phyloP scores from a whole-genome alignment of 805 yeast species.

The Candida loeiensis region DNA sequence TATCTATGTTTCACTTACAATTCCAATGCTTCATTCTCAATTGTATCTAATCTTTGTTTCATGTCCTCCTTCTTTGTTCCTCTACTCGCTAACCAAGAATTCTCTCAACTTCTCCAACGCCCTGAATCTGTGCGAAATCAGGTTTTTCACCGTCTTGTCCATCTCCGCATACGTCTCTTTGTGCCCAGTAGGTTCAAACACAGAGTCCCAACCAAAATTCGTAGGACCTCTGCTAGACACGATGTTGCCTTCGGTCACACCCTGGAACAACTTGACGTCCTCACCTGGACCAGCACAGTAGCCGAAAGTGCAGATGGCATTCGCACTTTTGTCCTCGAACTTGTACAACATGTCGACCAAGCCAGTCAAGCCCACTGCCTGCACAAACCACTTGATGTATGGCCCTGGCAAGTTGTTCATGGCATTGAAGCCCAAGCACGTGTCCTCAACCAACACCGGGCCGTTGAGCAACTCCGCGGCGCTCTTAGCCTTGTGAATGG shows the following conservation, averaged over 20 bases:
- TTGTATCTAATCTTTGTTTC: no score
- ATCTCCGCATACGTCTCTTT: conserved; percentile 78
- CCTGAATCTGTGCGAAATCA: conserved; percentile 80
- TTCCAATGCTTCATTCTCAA: no score
- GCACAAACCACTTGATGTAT: conserved; percentile 86
- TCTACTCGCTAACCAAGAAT: conserved; percentile 35
- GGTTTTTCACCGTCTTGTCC: conserved; percentile 71
- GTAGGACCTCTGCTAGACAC: conserved; percentile 76
- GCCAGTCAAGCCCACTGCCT: conserved; percentile 70
- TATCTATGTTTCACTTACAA: no score
- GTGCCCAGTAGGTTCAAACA: conserved; percentile 79
- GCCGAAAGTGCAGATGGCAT: conserved; percentile 90
- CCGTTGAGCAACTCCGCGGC: conserved; percentile 66
- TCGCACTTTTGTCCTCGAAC: conserved; percentile 80
- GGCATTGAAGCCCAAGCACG: conserved; percentile 82
- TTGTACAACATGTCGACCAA: conserved; percentile 73
- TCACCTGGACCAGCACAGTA: conserved; percentile 78
- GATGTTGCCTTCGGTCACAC: conserved; percentile 75
- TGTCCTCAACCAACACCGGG: conserved; percentile 93
- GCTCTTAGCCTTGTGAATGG: conserved; percentile 70
- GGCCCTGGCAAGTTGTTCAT: conserved; percentile 89
- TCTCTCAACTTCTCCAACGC: conserved; percentile 73
- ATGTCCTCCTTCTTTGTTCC: not conserved
- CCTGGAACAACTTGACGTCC: conserved; percentile 78
- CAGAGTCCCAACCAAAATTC: conserved; percentile 92